phyloP scores from a whole-genome alignment of 305 asterid genomes.

The Fraxinus paxiana region DNA sequence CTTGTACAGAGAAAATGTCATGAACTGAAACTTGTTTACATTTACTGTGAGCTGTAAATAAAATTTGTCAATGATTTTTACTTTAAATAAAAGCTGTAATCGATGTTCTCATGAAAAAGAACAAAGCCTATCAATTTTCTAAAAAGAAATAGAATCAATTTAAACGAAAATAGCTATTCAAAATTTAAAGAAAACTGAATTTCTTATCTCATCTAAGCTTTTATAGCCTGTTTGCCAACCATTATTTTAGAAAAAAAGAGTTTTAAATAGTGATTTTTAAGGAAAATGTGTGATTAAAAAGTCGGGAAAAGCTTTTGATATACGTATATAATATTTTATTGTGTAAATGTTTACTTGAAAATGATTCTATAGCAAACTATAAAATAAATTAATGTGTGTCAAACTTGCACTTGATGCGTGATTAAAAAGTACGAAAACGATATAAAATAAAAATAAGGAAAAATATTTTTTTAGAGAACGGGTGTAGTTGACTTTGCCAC shows the following conservation, averaged over 20 bases:
- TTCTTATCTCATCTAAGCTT: background rate
- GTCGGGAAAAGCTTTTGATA: background rate
- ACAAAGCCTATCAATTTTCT: background rate
- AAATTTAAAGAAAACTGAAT: background rate
- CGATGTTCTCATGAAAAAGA: background rate
- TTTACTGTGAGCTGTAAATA: background rate
- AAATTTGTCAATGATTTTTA: background rate
- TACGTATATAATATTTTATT: too few species aligned
- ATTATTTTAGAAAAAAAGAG: too few species aligned
- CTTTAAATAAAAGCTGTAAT: background rate
- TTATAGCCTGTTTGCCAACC: too few species aligned
- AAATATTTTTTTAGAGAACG: background rate
- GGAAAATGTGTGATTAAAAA: too few species aligned
- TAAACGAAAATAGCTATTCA: background rate
- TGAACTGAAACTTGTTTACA: background rate
- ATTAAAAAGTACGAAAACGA: too few species aligned
- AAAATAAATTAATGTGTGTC: background rate
- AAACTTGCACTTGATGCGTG: background rate
- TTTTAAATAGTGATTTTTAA: too few species aligned
- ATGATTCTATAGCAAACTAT: background rate
- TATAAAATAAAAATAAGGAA: background rate
- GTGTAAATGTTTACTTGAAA: background rate
- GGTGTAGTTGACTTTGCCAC: background rate
- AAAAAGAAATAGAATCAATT: background rate
- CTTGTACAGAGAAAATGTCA: slow-evolving; percentile 10